Conservation (phyloP, 106 monocot genomes). For the Apostasia shenzhenica region DNA sequence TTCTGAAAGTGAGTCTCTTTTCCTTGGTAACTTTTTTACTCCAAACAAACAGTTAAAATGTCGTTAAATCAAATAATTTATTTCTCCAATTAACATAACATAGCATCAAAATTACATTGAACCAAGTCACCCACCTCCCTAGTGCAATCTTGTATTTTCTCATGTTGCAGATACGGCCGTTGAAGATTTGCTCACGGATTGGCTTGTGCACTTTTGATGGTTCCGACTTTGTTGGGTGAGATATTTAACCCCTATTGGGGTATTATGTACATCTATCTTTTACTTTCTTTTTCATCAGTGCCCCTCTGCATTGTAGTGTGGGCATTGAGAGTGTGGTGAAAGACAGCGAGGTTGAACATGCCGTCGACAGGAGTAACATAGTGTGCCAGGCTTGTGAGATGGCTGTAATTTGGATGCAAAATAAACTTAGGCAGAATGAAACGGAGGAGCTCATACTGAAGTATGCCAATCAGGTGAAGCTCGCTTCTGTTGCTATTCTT, state of each 20-base stretch:
- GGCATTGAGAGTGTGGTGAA: slow-evolving; percentile 69
- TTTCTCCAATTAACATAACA: too few species aligned
- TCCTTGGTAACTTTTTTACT: too few species aligned
- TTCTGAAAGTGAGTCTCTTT: too few species aligned
- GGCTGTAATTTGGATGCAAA: slow-evolving; percentile 91
- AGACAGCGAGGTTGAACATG: slow-evolving; percentile 8
- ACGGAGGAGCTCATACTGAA: slow-evolving; percentile 51
- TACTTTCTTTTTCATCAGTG: too few species aligned
- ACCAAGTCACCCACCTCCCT: too few species aligned
- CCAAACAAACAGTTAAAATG: too few species aligned
- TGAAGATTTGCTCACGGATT: slow-evolving; percentile 55
- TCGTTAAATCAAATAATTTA: too few species aligned
- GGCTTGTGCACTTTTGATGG: slow-evolving; percentile 67
- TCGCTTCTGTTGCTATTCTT: background rate
- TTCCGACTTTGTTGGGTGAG: slow-evolving; percentile 49
- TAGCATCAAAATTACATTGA: too few species aligned
- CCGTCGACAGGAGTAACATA: slow-evolving; percentile 18
- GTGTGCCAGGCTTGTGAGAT: slow-evolving; percentile 76
- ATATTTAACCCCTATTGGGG: background rate
- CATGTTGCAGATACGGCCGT: slow-evolving; percentile 54
- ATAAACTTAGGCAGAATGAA: slow-evolving; percentile 51
- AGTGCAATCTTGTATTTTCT: background rate
- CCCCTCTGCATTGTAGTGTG: slow-evolving; percentile 15
- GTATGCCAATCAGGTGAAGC: slow-evolving; percentile 53
- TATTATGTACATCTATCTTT: too few species aligned